A percentile compares a stretch with the other conserved stretches of the same genome.
Conservation (phyloP, 768 basidiomycete genomes). For the Cystobasidium tubakii region DNA sequence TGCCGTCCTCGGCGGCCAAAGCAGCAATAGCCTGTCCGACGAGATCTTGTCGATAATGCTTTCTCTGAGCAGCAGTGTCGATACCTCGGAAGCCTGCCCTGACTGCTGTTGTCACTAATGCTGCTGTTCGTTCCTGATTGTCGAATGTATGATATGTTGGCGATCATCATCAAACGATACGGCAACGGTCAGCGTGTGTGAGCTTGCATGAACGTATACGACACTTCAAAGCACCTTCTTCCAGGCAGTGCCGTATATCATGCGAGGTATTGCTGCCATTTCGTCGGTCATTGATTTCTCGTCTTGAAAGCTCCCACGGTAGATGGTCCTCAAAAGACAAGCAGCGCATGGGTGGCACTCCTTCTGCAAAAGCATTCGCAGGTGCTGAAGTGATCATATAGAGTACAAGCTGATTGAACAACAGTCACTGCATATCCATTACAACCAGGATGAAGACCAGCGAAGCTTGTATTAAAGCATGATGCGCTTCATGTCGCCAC, state of each 20-base stretch:
- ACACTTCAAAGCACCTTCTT: constrained; percentile 54
- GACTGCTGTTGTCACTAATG: constrained; percentile 66
- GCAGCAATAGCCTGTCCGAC: constrained; percentile 67
- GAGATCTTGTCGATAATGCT: constrained; percentile 62
- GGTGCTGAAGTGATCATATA: neutral
- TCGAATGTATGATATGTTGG: neutral
- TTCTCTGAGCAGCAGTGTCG: constrained; percentile 63
- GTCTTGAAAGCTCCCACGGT: too few relatives aligned
- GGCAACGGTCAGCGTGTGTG: neutral
- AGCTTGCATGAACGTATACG: neutral
- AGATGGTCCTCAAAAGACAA: constrained; percentile 50
- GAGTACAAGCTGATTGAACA: neutral
- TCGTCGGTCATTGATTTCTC: neutral
- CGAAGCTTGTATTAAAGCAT: neutral
- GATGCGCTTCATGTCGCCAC: neutral
- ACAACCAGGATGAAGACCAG: neutral
- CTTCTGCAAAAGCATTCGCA: neutral
- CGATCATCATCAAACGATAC: neutral
- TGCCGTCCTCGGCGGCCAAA: constrained; percentile 57
- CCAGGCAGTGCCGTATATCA: constrained; percentile 50
- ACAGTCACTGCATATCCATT: neutral
- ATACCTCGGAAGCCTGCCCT: constrained; percentile 71
- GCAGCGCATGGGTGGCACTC: too few relatives aligned
- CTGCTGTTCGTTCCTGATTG: constrained; percentile 56
- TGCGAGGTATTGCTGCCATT: neutral